These are phyloP conservation scores for Martensiomyces pterosporus DNA, from an alignment of 192 early-diverging fungal genomes.

Conservation along the genomic window DNA sequence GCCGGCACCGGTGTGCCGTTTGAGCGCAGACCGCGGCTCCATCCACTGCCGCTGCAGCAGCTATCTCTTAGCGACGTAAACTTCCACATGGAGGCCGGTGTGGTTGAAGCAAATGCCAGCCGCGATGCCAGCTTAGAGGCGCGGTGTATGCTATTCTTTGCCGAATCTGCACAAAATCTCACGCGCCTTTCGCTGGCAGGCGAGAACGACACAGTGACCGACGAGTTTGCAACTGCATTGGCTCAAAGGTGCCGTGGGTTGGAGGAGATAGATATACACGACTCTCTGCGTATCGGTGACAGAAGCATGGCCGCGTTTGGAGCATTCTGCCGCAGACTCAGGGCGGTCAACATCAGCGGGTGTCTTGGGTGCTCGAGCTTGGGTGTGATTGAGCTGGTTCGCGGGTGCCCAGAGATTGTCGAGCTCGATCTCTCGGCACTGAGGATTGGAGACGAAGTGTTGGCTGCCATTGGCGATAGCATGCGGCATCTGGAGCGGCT, in stretches of 20 bases:
- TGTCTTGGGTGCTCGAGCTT: conserved; percentile 17
- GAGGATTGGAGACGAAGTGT: conserved; percentile 13
- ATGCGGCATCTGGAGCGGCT: conserved; percentile 17
- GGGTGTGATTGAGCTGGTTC: conserved; percentile 22
- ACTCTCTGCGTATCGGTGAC: conserved; percentile 15
- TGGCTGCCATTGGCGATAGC: conserved; percentile 21
- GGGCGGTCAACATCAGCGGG: conserved; percentile 19
- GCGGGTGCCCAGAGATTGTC: conserved; percentile 9
- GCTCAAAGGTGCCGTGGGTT: conserved; percentile 9
- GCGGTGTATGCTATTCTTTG: conserved; percentile 4
- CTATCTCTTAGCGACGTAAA: conserved; percentile 10
- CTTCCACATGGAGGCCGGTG: not conserved
- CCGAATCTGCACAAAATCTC: conserved; percentile 9
- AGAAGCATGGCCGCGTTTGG: conserved; percentile 14
- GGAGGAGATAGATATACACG: conserved; percentile 16
- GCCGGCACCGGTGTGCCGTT: too few relatives aligned
- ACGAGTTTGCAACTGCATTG: conserved; percentile 18
- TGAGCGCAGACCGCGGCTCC: too few relatives aligned
- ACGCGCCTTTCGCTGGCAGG: conserved; percentile 21
- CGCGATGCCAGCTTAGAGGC: not conserved
- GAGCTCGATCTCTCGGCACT: conserved; percentile 19
- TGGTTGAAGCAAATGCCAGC: too few relatives aligned
- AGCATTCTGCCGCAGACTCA: conserved; percentile 13
- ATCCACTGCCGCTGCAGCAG: conserved; percentile 1
- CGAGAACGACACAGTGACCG: conserved; percentile 17